A percentile compares a stretch with the other conserved stretches of the same genome.
These are phyloP conservation scores for Sclerotinia nivalis DNA, from an alignment of 2,329 filamentous ascomycete species.

Conservation along the genomic window DNA sequence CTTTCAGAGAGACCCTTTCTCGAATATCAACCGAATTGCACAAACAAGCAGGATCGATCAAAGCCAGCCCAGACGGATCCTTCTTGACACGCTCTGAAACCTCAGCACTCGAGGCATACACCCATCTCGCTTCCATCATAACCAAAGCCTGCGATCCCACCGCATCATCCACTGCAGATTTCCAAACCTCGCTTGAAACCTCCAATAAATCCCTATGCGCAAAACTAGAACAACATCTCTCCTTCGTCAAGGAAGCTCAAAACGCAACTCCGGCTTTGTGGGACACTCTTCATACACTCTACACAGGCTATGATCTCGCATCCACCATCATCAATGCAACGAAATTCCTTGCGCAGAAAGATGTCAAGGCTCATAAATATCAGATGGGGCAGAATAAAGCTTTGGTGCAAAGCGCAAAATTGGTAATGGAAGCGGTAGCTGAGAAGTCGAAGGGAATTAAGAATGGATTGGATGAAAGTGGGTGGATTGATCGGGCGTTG, in stretches of 20 bases:
- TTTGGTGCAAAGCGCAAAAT: slow-evolving; percentile 23
- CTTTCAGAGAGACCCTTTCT: not conserved
- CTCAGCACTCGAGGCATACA: slow-evolving; percentile 29
- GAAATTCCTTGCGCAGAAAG: slow-evolving; percentile 29
- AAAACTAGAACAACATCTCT: slow-evolving; percentile 26
- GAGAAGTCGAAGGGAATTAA: slow-evolving; percentile 34
- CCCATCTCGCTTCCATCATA: slow-evolving; percentile 33
- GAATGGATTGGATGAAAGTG: slow-evolving; percentile 39
- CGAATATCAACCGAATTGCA: slow-evolving; percentile 6
- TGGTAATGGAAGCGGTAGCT: slow-evolving; percentile 29
- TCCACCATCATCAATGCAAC: slow-evolving; percentile 29
- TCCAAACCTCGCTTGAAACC: slow-evolving; percentile 27
- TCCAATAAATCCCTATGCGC: slow-evolving; percentile 28
- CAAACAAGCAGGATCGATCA: slow-evolving; percentile 5
- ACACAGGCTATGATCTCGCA: slow-evolving; percentile 37
- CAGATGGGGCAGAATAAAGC: slow-evolving; percentile 29
- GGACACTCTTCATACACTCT: slow-evolving; percentile 36
- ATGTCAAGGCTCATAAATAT: slow-evolving; percentile 27
- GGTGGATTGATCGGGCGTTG: slow-evolving; percentile 41
- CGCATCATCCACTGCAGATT: slow-evolving; percentile 19
- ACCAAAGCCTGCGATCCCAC: slow-evolving; percentile 26
- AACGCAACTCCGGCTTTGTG: slow-evolving; percentile 16
- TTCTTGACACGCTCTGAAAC: slow-evolving; percentile 32
- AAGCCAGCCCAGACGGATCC: not conserved
- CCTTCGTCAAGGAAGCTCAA: slow-evolving; percentile 10